Percentiles rank a stretch among this genome's conserved stretches.
Evolutionary conservation across 1,139 yeast genomes (phyloP).

Genomic region (Lodderomyces jiufengensis): DNA sequence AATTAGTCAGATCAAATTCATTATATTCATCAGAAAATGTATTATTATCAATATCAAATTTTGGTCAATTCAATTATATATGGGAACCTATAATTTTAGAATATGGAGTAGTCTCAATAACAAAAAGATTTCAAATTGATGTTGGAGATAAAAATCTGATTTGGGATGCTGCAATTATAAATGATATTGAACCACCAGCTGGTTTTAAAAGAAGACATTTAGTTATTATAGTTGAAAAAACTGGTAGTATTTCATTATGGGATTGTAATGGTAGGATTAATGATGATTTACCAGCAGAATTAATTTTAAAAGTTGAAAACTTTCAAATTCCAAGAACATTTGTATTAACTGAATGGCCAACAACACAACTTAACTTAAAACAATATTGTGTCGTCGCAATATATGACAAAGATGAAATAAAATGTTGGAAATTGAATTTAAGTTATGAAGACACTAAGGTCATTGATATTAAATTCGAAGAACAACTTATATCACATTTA

Average conservation of each 20-base stretch:
- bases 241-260: constrained; percentile 61
- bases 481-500: constrained; percentile 24
- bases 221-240: constrained; percentile 51
- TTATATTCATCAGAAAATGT: constrained; percentile 23
- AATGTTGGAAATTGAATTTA: constrained; percentile 28
- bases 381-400: constrained; percentile 26
- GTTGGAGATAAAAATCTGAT: constrained; percentile 17
- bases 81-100: constrained; percentile 53
- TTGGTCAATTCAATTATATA: constrained; percentile 54
- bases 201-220: constrained; percentile 27
- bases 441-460: constrained; percentile 15
- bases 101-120: constrained; percentile 24
- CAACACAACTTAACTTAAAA: constrained; percentile 4
- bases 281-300: constrained; percentile 29
- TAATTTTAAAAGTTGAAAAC: constrained; percentile 16
- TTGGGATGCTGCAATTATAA: constrained; percentile 31
- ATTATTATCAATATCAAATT: constrained; percentile 39
- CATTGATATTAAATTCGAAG: constrained; percentile 16
- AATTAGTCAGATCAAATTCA: constrained; percentile 54
- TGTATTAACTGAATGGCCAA: constrained; percentile 20
- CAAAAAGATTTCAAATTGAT: constrained; percentile 36
- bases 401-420: constrained; percentile 22
- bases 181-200: constrained; percentile 25
- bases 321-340: constrained; percentile 26
- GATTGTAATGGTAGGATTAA: constrained; percentile 43